Base-by-base conservation (phyloP, 108 stramenopile species). In the Aurantiochytrium sp. region DNA sequence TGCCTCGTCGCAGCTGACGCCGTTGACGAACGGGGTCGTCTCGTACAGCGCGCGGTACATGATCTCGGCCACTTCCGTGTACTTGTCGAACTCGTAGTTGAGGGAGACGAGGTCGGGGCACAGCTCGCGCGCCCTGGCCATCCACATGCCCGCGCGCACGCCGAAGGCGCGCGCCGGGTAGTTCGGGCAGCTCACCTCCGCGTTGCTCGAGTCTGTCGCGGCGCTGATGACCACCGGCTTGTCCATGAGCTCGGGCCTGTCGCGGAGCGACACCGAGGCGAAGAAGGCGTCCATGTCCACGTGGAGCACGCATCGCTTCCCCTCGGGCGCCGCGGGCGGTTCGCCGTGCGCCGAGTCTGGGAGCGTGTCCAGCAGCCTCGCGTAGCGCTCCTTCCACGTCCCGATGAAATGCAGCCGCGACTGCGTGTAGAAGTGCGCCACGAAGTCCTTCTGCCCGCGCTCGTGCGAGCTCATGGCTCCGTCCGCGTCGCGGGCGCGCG, bases 261-360 rank as follows among this genome's bases (percentile, higher is more conserved):
- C 37, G 22, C 87, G 88, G 4, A 91, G 21, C 12, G 87, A 37
- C 32, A 92, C 93, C 39, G 87, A 88, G 1, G 91, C 93, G 37
- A 93, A 93, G 86, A 92, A 93, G 85, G 91, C 92, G 90, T 93
- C 93, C 92, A 93, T 91, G 85, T 93, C 93, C 19, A 93, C 91
- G 68, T 93, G 93, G 24, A 93, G 68, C 32, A 93, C 50, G 4
- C 39, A 41, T 37, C 4, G 39, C 24, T 12, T 6, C 6, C 42
- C 73, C 12, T 24, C 42, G 21, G 73, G 73, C 12, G 19, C 73
- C 91, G 91, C 21, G 3, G 45, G 37, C 24, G 55, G 55, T 37
- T 48, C 55, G 32, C 22, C 39, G 55, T 30, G 31, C 32, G 41
- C 86, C 32, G 55, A 12, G 5, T 4, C 39, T 19, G 86, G 55